Conservation (phyloP, 108 stramenopile genomes). For the Asterionellopsis glacialis region DNA sequence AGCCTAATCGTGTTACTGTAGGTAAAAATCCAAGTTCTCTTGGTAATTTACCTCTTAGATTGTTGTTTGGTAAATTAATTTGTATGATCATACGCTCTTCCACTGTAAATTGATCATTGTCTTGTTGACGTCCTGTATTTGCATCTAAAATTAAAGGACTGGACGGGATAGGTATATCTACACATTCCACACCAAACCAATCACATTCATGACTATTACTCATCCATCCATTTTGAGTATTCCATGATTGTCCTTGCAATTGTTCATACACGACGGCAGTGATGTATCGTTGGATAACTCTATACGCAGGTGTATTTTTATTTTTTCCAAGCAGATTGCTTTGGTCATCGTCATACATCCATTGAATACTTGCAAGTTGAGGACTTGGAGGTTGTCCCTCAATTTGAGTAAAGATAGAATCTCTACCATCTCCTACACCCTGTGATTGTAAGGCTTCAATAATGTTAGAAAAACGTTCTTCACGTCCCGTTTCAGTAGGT, state of each 20-base stretch:
- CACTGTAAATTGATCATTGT: not conserved
- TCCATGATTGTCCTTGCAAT: slow-evolving; percentile 18
- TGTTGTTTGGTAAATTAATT: slow-evolving; percentile 4
- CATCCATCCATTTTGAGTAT: slow-evolving; percentile 35
- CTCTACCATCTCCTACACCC: too few species aligned
- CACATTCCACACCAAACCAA: slow-evolving; percentile 56
- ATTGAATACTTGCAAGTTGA: not conserved
- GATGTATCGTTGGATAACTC: slow-evolving; percentile 7
- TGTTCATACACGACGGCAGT: not conserved
- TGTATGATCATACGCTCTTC: not conserved
- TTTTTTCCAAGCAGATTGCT: not conserved
- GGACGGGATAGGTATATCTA: not conserved
- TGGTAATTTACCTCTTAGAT: slow-evolving; percentile 1
- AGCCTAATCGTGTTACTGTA: slow-evolving; percentile 7
- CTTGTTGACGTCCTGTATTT: not conserved
- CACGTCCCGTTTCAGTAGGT: too few species aligned
- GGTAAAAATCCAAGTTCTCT: not conserved
- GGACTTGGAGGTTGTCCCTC: not conserved
- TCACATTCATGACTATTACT: slow-evolving; percentile 51
- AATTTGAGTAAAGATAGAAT: too few species aligned
- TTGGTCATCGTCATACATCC: not conserved
- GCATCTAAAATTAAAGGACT: not conserved
- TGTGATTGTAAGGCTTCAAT: too few species aligned
- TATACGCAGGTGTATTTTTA: not conserved
- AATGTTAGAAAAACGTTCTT: too few species aligned